A percentile compares a stretch with the other conserved stretches of the same genome.
phyloP scores from a whole-genome alignment of 208 protist species.

The Hexamita inflata region DNA sequence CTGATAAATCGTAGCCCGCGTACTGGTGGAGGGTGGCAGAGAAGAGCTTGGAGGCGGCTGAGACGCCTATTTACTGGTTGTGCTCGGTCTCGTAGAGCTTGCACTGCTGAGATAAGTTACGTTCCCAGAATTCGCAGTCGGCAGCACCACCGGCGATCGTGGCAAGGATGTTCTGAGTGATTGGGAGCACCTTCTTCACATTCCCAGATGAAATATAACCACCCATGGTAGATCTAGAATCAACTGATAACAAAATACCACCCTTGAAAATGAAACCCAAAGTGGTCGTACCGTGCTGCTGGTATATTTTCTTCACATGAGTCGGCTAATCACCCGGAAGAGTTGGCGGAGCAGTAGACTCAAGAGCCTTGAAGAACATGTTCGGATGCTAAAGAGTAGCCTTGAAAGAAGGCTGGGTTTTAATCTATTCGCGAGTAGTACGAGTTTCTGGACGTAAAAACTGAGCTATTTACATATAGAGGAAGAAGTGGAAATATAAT shows the following conservation, averaged over 20 bases:
- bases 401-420: no score
- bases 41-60: constrained; percentile 95
- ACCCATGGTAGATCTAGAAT: constrained; percentile 91
- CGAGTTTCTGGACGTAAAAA: no score
- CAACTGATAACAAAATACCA: constrained; percentile 93
- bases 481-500: no score
- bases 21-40: constrained; percentile 94
- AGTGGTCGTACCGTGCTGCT: constrained; percentile 86
- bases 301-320: background rate
- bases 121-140: constrained; percentile 98
- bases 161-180: constrained; percentile 92
- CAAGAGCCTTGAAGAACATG: no score
- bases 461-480: no score
- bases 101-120: constrained; percentile 78
- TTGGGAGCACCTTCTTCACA: constrained; percentile 98
- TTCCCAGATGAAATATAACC: constrained; percentile 91
- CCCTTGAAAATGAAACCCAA: constrained; percentile 87
- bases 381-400: no score
- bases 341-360: no score
- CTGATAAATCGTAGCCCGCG: constrained; percentile 80
- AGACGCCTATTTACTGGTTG: constrained; percentile 82
- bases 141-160: constrained; percentile 98
- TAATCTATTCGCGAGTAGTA: no score
- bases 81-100: constrained; percentile 75
- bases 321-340: background rate